phyloP scores from a whole-genome alignment of 345 rosid genomes.

The Clarkia xantiana region DNA sequence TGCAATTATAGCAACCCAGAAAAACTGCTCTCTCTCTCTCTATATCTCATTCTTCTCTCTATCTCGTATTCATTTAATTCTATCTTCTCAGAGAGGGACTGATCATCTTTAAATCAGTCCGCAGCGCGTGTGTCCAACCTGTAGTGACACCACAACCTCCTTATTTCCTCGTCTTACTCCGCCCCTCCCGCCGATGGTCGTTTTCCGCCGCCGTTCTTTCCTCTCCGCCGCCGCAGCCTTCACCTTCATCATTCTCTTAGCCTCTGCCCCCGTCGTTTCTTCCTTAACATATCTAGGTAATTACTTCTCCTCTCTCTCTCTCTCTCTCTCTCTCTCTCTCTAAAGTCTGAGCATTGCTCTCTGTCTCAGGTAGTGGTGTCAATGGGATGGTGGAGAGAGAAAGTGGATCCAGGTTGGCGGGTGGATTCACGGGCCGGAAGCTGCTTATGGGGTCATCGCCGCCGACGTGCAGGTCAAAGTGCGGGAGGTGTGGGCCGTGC shows the following conservation, averaged over 20 bases:
- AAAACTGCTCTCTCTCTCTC: slow-evolving; percentile 1
- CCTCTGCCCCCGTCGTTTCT: slow-evolving; percentile 2
- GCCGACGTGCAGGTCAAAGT: slow-evolving; percentile 80
- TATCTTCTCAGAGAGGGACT: background rate
- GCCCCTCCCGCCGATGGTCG: background rate
- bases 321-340: background rate
- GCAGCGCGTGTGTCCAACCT: background rate
- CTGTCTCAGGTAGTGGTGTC: slow-evolving; percentile 6
- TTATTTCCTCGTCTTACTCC: background rate
- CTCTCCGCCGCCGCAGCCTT: background rate
- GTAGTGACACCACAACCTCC: background rate
- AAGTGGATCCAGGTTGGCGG: slow-evolving; percentile 11
- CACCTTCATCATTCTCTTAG: background rate
- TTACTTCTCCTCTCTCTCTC: background rate
- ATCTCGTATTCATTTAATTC: background rate
- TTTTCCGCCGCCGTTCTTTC: no score
- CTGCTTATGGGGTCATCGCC: slow-evolving; percentile 46
- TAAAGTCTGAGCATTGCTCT: background rate
- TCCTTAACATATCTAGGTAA: background rate
- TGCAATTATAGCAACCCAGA: slow-evolving; percentile 6
- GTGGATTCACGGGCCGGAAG: slow-evolving; percentile 19
- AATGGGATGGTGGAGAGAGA: background rate
- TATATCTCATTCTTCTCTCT: slow-evolving; percentile 3
- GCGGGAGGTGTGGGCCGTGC: slow-evolving; percentile 76
- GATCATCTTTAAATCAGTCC: background rate